Percentiles rank a stretch among this genome's conserved stretches.
Conservation (phyloP, 257 asterid species). For the Capsicum pubescens region DNA sequence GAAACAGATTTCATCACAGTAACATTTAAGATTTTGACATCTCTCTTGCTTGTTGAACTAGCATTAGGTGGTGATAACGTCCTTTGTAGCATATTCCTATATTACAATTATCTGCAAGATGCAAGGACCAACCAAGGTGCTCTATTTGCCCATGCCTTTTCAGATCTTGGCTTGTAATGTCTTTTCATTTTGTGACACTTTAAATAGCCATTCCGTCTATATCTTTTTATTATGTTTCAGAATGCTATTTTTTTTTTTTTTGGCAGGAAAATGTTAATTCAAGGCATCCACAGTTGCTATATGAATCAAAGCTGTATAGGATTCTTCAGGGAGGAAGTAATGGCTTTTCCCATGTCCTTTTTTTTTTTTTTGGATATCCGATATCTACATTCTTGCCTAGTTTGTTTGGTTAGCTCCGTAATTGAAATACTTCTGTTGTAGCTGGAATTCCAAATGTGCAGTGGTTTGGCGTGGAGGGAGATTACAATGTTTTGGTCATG, state of each 20-base stretch:
- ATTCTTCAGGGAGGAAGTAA: slow-evolving; percentile 99
- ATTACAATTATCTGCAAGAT: not conserved
- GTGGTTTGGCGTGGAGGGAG: slow-evolving; percentile 98
- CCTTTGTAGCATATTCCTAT: not conserved
- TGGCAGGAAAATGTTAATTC: slow-evolving; percentile 90
- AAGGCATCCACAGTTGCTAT: slow-evolving; percentile 93
- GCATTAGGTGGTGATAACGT: not conserved
- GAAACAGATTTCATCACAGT: not conserved
- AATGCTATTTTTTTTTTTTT: not conserved
- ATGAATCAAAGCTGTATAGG: slow-evolving; percentile 91
- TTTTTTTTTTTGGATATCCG: not conserved
- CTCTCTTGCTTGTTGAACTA: not conserved
- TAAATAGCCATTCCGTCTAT: slow-evolving; percentile 11
- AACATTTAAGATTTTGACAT: not conserved
- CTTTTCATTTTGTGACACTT: not conserved
- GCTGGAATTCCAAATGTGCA: slow-evolving; percentile 96
- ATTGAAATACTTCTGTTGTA: slow-evolving; percentile 48
- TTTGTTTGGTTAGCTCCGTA: slow-evolving; percentile 30
- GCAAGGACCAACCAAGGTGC: not conserved
- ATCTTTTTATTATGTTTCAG: slow-evolving; percentile 12
- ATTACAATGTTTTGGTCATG: slow-evolving; percentile 95
- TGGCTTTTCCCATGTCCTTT: slow-evolving; percentile 27
- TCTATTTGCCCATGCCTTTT: not conserved
- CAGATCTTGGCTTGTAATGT: slow-evolving; percentile 23
- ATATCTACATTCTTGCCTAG: not conserved